Conservation (phyloP, 2,329 filamentous ascomycete species). For the Coccinonectria pachysandricola region DNA sequence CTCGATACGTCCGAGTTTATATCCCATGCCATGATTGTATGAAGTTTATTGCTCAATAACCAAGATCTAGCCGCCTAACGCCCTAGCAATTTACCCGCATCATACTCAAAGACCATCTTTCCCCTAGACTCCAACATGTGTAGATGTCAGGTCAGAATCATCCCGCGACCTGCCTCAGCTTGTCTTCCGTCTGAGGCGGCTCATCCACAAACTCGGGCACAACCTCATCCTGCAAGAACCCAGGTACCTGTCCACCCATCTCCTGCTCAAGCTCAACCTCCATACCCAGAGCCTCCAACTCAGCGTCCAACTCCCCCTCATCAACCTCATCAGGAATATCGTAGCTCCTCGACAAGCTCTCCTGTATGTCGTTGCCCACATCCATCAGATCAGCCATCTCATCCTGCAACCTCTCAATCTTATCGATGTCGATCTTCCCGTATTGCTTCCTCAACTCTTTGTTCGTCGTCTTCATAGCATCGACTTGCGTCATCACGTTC, state of each 20-base stretch:
- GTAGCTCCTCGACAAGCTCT: constrained; percentile 82
- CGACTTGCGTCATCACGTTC: constrained; percentile 96
- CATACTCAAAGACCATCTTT: too few species aligned
- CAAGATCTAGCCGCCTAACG: too few species aligned
- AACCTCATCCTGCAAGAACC: constrained; percentile 83
- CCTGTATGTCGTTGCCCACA: constrained; percentile 95
- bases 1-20: too few species aligned
- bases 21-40: too few species aligned
- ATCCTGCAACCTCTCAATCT: constrained; percentile 95
- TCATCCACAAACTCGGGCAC: constrained; percentile 88
- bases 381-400: constrained; percentile 99
- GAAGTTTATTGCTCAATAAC: too few species aligned
- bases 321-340: constrained; percentile 96
- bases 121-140: too few species aligned
- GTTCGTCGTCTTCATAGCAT: constrained; percentile 94
- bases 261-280: constrained; percentile 81
- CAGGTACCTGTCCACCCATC: constrained; percentile 57
- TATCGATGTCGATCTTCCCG: constrained; percentile 92
- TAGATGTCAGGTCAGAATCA: too few species aligned
- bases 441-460: constrained; percentile 90
- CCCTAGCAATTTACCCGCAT: too few species aligned
- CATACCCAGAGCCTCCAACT: constrained; percentile 86
- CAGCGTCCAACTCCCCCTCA: constrained; percentile 90
- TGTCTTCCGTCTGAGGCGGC: constrained; percentile 59
- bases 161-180: constrained; percentile 72